Conservation (phyloP, 805 yeast genomes). For the Kazachstania taianensis region DNA sequence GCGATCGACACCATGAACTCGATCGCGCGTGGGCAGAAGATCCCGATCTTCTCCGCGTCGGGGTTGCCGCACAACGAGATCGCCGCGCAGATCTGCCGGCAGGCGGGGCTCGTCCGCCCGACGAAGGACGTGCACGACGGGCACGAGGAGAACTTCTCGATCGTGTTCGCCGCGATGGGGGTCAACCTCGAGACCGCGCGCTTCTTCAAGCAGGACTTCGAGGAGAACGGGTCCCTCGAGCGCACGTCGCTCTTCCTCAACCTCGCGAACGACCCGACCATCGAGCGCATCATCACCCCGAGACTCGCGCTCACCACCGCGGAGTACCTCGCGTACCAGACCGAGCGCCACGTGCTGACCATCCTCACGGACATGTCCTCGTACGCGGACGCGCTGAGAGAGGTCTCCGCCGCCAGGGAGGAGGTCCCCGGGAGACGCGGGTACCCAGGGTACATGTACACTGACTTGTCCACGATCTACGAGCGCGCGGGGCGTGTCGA, state of each 20-base stretch:
- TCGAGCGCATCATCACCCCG: slow-evolving; percentile 98
- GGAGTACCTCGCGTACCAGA: slow-evolving; percentile 96
- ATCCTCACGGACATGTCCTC: slow-evolving; percentile 99
- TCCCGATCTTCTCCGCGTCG: slow-evolving; percentile 97
- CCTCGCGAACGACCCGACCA: slow-evolving; percentile 98
- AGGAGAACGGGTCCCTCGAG: slow-evolving; percentile 96
- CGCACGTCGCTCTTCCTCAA: slow-evolving; percentile 94
- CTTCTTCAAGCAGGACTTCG: slow-evolving; percentile 98
- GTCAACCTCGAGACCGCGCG: slow-evolving; percentile 97
- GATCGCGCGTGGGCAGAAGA: slow-evolving; percentile 99
- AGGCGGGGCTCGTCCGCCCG: slow-evolving; percentile 98
- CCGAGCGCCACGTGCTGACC: slow-evolving; percentile 97
- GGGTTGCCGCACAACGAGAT: slow-evolving; percentile 99
- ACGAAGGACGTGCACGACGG: slow-evolving; percentile 99
- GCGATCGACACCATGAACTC: slow-evolving; percentile 99
- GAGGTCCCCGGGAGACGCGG: slow-evolving; percentile 99
- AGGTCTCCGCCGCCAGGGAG: slow-evolving; percentile 99
- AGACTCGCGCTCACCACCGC: slow-evolving; percentile 98
- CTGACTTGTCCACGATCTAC: slow-evolving; percentile 96
- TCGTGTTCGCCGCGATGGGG: slow-evolving; percentile 99
- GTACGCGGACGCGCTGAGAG: slow-evolving; percentile 99
- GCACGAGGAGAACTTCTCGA: slow-evolving; percentile 97
- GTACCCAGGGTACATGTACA: slow-evolving; percentile 99
- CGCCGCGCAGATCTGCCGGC: slow-evolving; percentile 99
- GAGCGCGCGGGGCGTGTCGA: slow-evolving; percentile 99